phyloP scores from a whole-genome alignment of 2,329 filamentous ascomycete species.

The Rhynchosporium secalis region DNA sequence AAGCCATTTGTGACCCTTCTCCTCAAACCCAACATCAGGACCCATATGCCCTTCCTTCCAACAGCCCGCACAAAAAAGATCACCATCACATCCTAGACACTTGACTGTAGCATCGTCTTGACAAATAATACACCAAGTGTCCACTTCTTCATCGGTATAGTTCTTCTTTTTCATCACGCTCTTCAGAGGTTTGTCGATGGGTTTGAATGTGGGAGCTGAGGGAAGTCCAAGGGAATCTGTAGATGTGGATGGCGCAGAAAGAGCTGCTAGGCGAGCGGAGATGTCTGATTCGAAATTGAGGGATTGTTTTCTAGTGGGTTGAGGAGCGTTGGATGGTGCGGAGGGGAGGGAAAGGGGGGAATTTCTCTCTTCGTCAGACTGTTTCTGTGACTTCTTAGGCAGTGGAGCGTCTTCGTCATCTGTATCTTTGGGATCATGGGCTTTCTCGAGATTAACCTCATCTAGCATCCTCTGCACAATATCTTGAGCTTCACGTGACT shows the following conservation, averaged over 20 bases:
- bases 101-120: conserved; percentile 72
- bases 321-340: conserved; percentile 31
- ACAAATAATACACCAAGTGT: conserved; percentile 81
- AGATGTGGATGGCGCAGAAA: conserved; percentile 27
- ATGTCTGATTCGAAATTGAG: conserved; percentile 37
- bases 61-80: conserved; percentile 75
- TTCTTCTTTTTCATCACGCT: conserved; percentile 29
- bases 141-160: conserved; percentile 69
- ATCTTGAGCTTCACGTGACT: conserved; percentile 38
- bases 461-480: conserved; percentile 37
- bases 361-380: conserved; percentile 9
- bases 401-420: background rate
- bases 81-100: conserved; percentile 69
- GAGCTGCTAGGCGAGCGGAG: conserved; percentile 36
- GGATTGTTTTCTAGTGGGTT: conserved; percentile 27
- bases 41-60: conserved; percentile 81
- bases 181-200: conserved; percentile 25
- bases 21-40: conserved; percentile 67
- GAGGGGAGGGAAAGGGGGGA: conserved; percentile 30
- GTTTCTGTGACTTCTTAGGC: background rate
- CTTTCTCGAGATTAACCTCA: conserved; percentile 34
- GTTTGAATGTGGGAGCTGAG: conserved; percentile 37
- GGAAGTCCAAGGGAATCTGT: conserved; percentile 34
- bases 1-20: conserved; percentile 67
- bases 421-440: conserved; percentile 15